Base-by-base conservation (phyloP, 2,329 filamentous ascomycete species). In the Botrytis sinoallii region DNA sequence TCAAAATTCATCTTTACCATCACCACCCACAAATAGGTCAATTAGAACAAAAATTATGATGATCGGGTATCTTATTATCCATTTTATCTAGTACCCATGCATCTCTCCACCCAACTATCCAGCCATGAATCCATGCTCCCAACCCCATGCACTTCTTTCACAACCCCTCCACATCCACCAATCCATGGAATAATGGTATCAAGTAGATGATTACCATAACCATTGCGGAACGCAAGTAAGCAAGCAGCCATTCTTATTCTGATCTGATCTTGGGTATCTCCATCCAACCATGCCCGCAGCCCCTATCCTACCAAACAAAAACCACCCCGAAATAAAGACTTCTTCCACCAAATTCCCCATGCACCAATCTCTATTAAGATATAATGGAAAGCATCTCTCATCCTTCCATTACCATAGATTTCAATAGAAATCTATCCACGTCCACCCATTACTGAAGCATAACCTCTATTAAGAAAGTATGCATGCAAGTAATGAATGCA, bases 241-340 rank as follows among this genome's bases (percentile, higher is more conserved):
- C 52, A 57, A 57, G 52, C n/a, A 57, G n/a, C 38, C 48, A 70
- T 70, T 67, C 67, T 70, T 60, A 70, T 70, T 71, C 70, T 71
- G 70, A 55, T 60, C 63, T 68, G 61, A 72, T 72, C 70, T 72
- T 67, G 70, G 70, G 70, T 72, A 72, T 72, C 70, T 72, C 70
- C 70, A 72, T 67, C 70, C 70, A 72, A 44, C 61, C 61, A 72
- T 55, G 61, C 70, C 70, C n/a, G 52, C 52, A 57, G 52, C n/a
- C 38, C 44, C 60, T 25, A 60, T 70, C 59, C 60, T 66, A 65
- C 42, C 70, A 64, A 71, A 57, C 42, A 71, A 71, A 59, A 66
- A 71, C 67, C 67, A 70, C 67, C 38, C 52, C 38, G 48, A 70
- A 69, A 40, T 59, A 70, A 60, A 70, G 35, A 57, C 52, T 32